phyloP scores from a whole-genome alignment of 2,329 filamentous ascomycete species.

The Acrocalymma vagum region DNA sequence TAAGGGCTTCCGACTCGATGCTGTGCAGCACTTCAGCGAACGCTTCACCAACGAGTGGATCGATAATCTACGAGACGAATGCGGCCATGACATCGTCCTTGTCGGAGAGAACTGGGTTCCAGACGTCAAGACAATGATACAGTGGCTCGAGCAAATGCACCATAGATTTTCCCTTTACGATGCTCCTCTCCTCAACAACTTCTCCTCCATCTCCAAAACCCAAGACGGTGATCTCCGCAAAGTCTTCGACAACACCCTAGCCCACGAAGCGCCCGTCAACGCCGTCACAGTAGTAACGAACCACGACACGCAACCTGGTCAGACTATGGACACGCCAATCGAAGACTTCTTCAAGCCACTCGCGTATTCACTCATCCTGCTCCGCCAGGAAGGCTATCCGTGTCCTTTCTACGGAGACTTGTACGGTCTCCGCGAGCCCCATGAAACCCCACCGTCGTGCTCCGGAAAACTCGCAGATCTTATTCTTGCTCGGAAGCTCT shows the following conservation, averaged over 20 bases:
- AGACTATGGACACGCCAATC: conserved; percentile 70
- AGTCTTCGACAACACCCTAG: conserved; percentile 69
- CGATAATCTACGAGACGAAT: conserved; percentile 58
- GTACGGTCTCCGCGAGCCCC: conserved; percentile 68
- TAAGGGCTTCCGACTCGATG: conserved; percentile 74
- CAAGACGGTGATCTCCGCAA: conserved; percentile 68
- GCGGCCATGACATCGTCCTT: conserved; percentile 65
- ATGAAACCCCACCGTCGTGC: conserved; percentile 61
- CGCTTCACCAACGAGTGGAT: conserved; percentile 74
- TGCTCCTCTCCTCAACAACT: conserved; percentile 73
- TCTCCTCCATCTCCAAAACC: conserved; percentile 66
- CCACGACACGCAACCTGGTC: conserved; percentile 74
- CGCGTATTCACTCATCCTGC: conserved; percentile 75
- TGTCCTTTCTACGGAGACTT: conserved; percentile 77
- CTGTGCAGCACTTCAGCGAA: conserved; percentile 75
- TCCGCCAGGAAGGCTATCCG: conserved; percentile 69
- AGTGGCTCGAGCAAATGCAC: conserved; percentile 67
- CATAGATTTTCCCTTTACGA: conserved; percentile 69
- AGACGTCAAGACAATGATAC: conserved; percentile 62
- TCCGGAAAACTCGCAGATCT: conserved; percentile 66
- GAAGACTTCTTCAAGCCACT: conserved; percentile 74
- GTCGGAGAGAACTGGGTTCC: conserved; percentile 76
- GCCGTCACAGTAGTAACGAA: conserved; percentile 76
- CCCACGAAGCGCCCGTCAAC: conserved; percentile 61
- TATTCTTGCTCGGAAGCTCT: conserved; percentile 69